Evolutionary conservation across 495 filamentous ascomycete genomes (phyloP), one percentile per base, ranked within the genome.

Genomic region (Talaromyces trachyspermus): DNA sequence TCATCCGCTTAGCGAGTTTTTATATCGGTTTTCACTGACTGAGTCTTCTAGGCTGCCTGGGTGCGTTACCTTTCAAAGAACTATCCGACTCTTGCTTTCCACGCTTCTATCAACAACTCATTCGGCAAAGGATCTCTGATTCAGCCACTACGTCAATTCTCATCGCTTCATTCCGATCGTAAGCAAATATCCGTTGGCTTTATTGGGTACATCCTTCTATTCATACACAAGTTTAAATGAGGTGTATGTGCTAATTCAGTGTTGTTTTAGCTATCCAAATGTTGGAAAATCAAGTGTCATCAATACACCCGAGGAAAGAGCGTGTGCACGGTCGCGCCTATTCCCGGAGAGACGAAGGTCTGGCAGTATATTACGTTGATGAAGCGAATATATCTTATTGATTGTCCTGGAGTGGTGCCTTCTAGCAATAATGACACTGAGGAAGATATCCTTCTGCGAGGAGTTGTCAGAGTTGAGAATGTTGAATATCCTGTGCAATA

Each of bases 281-380:
- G 82, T 85, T 4, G 90, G 90, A 53, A 96, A 95, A 61, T 90
- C 85, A 4, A 89, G 84, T 5, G 85, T 95, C 47, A 95, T 95
- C 69, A 95, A 95, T 64, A 89, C 88, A 8, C 73, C 23, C 80
- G 88, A 15, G 86, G 84, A 59, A 97, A 97, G 72, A 87, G 90
- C 51, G 89, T 95, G 25, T 86, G 89, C 64, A 92, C 78, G 2
- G 89, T 95, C 4, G 92, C 92, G 14, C 92, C 92, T n/a, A 91
- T 97, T 50, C 91, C 92, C 5, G 91, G 91, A 8, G 72, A 77
- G 52, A 97, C 90, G 47, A 98, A 95, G 68, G 84, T 96, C 11
- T 97, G 89, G 89, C 89, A 98, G 63, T 97, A 95, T 54, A 85
- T 98, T 49, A 96, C 91, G 0, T 64, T 98, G 44, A 97, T 95